Evolutionary conservation across 2,329 filamentous ascomycete genomes (phyloP).

Genomic region (Ceratocystis papillata): DNA sequence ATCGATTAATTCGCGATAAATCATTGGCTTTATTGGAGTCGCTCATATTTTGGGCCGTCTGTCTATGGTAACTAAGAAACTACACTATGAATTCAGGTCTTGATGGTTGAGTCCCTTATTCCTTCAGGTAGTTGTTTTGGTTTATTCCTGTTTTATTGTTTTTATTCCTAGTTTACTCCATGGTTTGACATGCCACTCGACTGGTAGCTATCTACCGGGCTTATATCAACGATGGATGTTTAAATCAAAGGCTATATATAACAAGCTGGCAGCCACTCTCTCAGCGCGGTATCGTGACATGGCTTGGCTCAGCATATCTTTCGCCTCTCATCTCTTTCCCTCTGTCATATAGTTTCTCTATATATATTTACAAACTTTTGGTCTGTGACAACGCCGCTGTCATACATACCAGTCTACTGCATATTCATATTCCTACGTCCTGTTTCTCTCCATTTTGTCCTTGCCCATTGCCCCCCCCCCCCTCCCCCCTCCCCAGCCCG

Average conservation of each 20-base stretch:
- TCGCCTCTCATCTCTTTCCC: background rate
- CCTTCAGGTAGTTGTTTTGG: background rate
- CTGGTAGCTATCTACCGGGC: slow-evolving; percentile 5
- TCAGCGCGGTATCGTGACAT: background rate
- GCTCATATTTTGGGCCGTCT: background rate
- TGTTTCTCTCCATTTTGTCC: background rate
- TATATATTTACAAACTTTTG: background rate
- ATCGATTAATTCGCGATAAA: background rate
- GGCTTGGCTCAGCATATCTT: background rate
- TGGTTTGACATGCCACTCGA: slow-evolving; percentile 5
- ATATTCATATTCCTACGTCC: background rate
- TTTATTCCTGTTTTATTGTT: background rate
- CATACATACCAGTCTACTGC: background rate
- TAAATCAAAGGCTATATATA: slow-evolving; percentile 8
- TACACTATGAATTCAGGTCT: slow-evolving; percentile 1
- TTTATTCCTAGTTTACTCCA: background rate
- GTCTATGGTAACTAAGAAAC: background rate
- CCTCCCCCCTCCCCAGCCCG: background rate
- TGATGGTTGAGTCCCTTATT: background rate
- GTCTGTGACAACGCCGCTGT: background rate
- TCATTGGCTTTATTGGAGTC: background rate
- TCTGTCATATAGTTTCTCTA: background rate
- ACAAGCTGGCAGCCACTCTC: background rate
- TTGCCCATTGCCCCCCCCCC: background rate
- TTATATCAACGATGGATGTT: background rate